phyloP scores from a whole-genome alignment of 2,329 filamentous ascomycete genomes.

The Leptographium radiaticola region DNA sequence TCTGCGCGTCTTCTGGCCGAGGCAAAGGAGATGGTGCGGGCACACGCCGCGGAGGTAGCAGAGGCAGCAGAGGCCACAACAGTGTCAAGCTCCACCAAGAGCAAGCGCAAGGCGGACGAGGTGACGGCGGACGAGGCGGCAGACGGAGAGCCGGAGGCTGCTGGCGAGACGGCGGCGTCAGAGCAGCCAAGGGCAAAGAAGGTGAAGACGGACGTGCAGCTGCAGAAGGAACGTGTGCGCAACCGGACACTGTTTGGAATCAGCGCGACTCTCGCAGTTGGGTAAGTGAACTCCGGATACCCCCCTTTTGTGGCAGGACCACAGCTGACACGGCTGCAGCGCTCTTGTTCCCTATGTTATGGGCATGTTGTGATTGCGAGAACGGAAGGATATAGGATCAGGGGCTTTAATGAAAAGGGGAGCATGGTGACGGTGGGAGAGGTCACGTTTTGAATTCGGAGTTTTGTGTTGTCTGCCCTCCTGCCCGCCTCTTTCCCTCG shows the following conservation, averaged over 20 bases:
- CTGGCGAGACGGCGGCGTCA: conserved; percentile 15
- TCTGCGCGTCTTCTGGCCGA: conserved; percentile 72
- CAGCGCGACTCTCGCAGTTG: conserved; percentile 74
- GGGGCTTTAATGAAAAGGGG: neutral
- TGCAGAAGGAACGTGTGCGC: conserved; percentile 76
- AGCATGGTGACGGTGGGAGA: neutral
- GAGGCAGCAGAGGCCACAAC: conserved; percentile 26
- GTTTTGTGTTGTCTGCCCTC: neutral
- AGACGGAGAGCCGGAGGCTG: conserved; percentile 23
- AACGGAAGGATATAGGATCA: neutral
- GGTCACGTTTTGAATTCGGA: neutral
- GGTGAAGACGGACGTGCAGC: conserved; percentile 64
- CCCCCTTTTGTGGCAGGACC: neutral
- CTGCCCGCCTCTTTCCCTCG: neutral
- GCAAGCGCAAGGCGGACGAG: conserved; percentile 65
- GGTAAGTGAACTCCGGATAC: conserved; percentile 47
- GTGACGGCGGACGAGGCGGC: conserved; percentile 49
- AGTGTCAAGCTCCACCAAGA: conserved; percentile 28
- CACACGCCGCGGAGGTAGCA: conserved; percentile 24
- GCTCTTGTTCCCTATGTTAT: conserved; percentile 16
- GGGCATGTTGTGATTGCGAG: conserved; percentile 12
- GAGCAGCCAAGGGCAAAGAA: conserved; percentile 44
- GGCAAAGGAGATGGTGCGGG: conserved; percentile 71
- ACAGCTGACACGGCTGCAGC: conserved; percentile 9
- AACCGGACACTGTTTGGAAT: conserved; percentile 77